Conservation (phyloP, 1,284 basidiomycete genomes). For the Pyrrhoderma lamaoense region DNA sequence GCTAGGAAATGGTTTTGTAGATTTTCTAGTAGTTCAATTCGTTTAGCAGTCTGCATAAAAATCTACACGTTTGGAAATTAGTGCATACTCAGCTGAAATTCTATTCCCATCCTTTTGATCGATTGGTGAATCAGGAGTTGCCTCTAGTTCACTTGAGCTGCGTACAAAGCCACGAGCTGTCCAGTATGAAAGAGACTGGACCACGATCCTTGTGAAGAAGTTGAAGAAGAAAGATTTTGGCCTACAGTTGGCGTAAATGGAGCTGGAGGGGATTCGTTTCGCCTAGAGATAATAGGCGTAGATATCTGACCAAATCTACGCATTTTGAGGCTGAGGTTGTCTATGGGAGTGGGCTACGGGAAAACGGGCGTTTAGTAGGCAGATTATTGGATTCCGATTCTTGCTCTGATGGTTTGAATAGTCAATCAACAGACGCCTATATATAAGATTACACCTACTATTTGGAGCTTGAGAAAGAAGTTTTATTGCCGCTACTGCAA, state of each 20-base stretch:
- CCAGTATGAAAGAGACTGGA: conserved; percentile 63
- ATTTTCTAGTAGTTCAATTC: too few species aligned
- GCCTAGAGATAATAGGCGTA: conserved; percentile 20
- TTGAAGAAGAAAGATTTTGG: conserved; percentile 35
- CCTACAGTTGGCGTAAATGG: conserved; percentile 30
- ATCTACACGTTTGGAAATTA: too few species aligned
- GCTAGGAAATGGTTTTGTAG: too few species aligned
- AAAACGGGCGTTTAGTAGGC: not conserved
- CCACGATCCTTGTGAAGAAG: conserved; percentile 65
- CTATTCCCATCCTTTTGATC: too few species aligned
- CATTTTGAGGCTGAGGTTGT: conserved; percentile 13
- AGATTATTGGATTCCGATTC: not conserved
- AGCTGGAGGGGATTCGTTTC: conserved; percentile 28
- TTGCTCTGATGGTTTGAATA: too few species aligned
- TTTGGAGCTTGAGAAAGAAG: conserved; percentile 18
- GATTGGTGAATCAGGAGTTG: too few species aligned
- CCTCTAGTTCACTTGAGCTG: conserved; percentile 31
- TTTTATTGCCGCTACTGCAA: conserved; percentile 62
- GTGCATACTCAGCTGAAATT: too few species aligned
- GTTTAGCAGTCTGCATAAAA: too few species aligned
- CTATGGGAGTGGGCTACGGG: not conserved
- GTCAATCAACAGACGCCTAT: too few species aligned
- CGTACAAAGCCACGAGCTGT: conserved; percentile 59
- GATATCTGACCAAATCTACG: conserved; percentile 1
- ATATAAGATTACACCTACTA: conserved; percentile 1